Evolutionary conservation across 495 filamentous ascomycete species (phyloP).

Genomic region (Podospora pseudocomata): DNA sequence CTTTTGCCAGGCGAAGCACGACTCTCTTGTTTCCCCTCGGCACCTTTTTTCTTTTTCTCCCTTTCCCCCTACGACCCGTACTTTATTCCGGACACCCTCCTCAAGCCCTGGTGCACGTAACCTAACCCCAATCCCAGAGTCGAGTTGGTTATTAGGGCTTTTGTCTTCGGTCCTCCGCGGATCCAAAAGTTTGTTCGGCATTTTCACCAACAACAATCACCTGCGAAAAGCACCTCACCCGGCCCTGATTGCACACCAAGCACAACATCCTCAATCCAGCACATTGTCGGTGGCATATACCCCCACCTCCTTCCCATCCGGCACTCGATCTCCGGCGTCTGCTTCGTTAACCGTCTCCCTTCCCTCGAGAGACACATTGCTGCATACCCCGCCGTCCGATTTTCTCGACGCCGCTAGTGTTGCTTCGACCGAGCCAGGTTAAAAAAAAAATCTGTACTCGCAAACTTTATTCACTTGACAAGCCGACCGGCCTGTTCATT

Average conservation of each 20-base stretch:
- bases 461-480: neutral
- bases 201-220: neutral
- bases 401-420: neutral
- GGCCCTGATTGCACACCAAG: neutral
- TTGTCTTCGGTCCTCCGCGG: constrained; percentile 19
- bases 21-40: constrained; percentile 15
- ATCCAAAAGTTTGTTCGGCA: constrained; percentile 12
- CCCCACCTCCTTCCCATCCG: neutral
- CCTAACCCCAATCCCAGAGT: constrained; percentile 12
- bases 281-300: neutral
- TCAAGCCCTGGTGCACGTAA: constrained; percentile 14
- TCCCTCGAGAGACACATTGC: neutral
- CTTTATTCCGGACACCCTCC: constrained; percentile 16
- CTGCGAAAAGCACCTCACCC: neutral
- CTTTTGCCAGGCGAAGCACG: constrained; percentile 27
- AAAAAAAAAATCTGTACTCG: neutral
- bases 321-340: neutral
- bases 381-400: neutral
- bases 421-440: neutral
- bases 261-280: neutral
- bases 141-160: constrained; percentile 23
- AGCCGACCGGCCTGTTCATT: neutral
- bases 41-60: constrained; percentile 25
- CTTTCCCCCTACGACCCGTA: constrained; percentile 12
- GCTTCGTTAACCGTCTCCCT: neutral